A percentile compares a stretch with the other conserved stretches of the same genome.
Evolutionary conservation across 2,329 filamentous ascomycete genomes (phyloP).

Genomic region (Clonostachys byssicola): DNA sequence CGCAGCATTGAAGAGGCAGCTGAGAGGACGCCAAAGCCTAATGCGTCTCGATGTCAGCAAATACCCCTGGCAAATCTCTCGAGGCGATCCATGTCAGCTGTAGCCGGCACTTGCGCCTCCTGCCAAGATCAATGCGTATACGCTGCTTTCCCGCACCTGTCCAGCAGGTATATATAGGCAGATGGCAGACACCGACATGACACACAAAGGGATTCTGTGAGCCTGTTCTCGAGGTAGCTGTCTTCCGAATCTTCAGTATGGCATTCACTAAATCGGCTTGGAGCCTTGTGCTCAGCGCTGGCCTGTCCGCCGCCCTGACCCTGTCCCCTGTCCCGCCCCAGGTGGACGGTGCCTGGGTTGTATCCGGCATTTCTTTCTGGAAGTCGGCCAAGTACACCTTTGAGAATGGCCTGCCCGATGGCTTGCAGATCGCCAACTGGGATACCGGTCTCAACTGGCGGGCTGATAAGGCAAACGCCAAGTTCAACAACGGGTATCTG

Average conservation of each 20-base stretch:
- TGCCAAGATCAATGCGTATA: too few species aligned
- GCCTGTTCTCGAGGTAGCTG: too few species aligned
- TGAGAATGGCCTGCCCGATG: slow-evolving; percentile 10
- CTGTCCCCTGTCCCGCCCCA: background rate
- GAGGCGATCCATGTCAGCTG: too few species aligned
- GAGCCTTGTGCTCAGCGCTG: background rate
- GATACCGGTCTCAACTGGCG: slow-evolving; percentile 3
- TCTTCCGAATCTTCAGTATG: background rate
- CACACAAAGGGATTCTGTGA: too few species aligned
- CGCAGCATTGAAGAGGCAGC: too few species aligned
- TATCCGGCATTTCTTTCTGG: background rate
- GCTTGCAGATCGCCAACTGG: slow-evolving; percentile 14
- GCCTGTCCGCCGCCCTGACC: background rate
- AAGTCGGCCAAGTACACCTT: background rate
- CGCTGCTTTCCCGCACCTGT: too few species aligned
- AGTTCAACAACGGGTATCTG: slow-evolving; percentile 16
- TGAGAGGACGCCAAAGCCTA: too few species aligned
- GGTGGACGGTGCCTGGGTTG: slow-evolving; percentile 1
- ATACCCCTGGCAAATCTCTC: too few species aligned
- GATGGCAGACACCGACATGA: too few species aligned
- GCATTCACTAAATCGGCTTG: background rate
- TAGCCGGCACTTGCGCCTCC: too few species aligned
- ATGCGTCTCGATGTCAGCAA: too few species aligned
- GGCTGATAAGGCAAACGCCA: slow-evolving; percentile 9
- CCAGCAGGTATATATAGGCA: too few species aligned